A percentile compares a stretch with the other conserved stretches of the same genome.
Evolutionary conservation across 2,329 filamentous ascomycete species (phyloP).

Genomic region (Epichloe sylvatica): DNA sequence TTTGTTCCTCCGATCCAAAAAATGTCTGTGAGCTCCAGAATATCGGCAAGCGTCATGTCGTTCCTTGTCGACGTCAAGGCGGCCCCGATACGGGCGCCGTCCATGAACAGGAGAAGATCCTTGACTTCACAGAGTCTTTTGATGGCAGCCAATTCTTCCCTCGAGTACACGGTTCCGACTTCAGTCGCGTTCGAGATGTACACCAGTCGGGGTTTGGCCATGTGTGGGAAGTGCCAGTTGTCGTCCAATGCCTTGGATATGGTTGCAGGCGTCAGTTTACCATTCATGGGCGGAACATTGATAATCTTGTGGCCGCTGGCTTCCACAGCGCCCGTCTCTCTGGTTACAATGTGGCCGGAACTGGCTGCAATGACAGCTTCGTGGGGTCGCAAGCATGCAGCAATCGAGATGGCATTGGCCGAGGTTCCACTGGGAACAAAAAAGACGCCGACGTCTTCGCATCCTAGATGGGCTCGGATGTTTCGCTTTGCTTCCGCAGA

Average conservation of each 20-base stretch:
- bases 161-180: constrained; percentile 33
- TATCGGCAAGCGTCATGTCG: constrained; percentile 29
- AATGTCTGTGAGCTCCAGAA: constrained; percentile 34
- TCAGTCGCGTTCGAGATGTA: constrained; percentile 40
- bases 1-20: constrained; percentile 43
- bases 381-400: constrained; percentile 34
- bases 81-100: constrained; percentile 32
- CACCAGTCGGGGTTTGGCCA: constrained; percentile 35
- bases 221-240: constrained; percentile 37
- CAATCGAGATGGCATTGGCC: constrained; percentile 37
- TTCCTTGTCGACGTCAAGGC: constrained; percentile 29
- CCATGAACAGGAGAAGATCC: constrained; percentile 30
- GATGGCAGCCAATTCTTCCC: constrained; percentile 26
- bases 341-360: constrained; percentile 34
- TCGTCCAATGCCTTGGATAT: constrained; percentile 29
- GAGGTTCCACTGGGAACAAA: constrained; percentile 39
- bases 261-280: constrained; percentile 31
- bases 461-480: constrained; percentile 25
- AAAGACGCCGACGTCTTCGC: constrained; percentile 30
- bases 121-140: constrained; percentile 28
- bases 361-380: constrained; percentile 37
- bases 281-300: constrained; percentile 28
- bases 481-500: constrained; percentile 26
- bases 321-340: constrained; percentile 37
- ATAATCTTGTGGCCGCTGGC: constrained; percentile 39